Evolutionary conservation across 1,139 yeast species (phyloP), one percentile per base, ranked within the genome.

Genomic region (Cylindricascospora bacillispora): DNA sequence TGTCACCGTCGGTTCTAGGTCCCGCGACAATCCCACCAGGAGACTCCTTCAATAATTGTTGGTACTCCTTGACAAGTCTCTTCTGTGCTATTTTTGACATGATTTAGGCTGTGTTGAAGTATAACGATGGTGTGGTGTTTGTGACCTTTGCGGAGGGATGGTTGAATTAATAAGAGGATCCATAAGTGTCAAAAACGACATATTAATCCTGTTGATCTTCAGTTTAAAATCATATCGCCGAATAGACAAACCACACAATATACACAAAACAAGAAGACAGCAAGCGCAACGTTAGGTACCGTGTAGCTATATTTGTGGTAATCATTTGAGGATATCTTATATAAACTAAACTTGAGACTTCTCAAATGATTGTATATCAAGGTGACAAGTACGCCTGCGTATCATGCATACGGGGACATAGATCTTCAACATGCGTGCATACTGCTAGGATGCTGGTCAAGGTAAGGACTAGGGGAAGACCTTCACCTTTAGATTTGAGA

Each of bases 11-110:
- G 14, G 70, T 60, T 1, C 73, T 61, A 0, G 98, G 98, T 1
- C 95, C 93, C 0, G 98, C 98, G 5, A 85, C 70, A 28, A 89
- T 82, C 1, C 98, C 98, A 18, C 93, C 95, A 0, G 95, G 95
- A 1, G 95, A 77, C 41, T 86, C 94, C 40, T 70, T 70, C 13
- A 76, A 63, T 24, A 89, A 69, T 55, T 83, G 94, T 52, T 82
- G 89, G 52, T 79, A 78, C 56, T 89, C 98, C 44, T 83, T 82
- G 51, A 85, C 65, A 28, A 89, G 69, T 37, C 98, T 62, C 43
- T 78, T 75, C 38, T 80, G 92, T 9, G 97, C 95, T 2, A 95
- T 85, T 29, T 48, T 50, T 2, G 55, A 47, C 56, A 49, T 52
- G n/a, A 6, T 13, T n/a, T n/a, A n/a, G n/a, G n/a, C n/a, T n/a